A percentile compares a stretch with the other conserved stretches of the same genome.
Evolutionary conservation across 257 asterid species (phyloP).

Genomic region (Handroanthus guayacan): DNA sequence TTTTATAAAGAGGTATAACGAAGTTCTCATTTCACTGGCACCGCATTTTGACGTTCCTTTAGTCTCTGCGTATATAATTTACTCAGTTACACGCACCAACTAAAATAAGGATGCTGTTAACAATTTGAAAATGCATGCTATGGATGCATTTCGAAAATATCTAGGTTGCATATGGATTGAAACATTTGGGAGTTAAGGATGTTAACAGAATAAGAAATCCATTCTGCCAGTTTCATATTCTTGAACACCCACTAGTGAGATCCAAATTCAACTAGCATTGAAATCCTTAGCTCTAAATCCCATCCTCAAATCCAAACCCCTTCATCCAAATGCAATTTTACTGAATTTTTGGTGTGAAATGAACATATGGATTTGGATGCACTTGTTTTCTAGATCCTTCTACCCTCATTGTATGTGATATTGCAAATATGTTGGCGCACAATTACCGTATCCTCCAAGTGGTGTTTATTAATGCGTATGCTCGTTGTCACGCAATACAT

Average conservation of each 20-base stretch:
- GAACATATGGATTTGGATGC: not conserved
- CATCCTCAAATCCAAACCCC: no score
- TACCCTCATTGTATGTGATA: not conserved
- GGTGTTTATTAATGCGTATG: no score
- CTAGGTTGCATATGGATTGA: not conserved
- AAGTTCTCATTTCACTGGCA: constrained; percentile 10
- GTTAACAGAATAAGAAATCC: no score
- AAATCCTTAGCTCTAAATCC: no score
- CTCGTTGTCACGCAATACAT: not conserved
- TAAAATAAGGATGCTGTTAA: not conserved
- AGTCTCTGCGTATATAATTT: not conserved
- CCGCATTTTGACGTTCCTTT: not conserved
- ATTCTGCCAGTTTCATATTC: no score
- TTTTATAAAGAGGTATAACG: constrained; percentile 71
- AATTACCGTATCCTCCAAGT: no score
- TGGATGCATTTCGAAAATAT: not conserved
- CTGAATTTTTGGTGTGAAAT: not conserved
- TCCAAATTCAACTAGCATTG: no score
- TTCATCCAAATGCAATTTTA: no score
- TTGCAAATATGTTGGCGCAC: not conserved
- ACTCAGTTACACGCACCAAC: not conserved
- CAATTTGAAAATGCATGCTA: not conserved
- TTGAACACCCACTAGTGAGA: no score
- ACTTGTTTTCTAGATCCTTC: not conserved
- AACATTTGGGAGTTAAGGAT: no score